Evolutionary conservation across 2,329 filamentous ascomycete species (phyloP), one percentile per base, ranked within the genome.

Genomic region (Pseudogymnoascus sp.): DNA sequence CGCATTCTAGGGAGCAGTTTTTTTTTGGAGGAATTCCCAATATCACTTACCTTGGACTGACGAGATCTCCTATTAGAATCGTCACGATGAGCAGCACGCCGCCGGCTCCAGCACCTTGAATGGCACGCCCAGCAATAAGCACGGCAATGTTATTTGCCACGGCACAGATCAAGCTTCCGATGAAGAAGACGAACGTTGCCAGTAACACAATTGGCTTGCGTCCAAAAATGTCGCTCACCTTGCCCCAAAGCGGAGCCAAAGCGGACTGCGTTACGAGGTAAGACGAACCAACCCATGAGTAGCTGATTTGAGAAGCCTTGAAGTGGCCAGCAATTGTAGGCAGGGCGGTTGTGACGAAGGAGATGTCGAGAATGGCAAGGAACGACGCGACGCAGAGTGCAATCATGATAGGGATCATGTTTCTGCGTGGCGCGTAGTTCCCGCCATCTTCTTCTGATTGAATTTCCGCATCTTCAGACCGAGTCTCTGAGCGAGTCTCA

Each of bases 181-280:
- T 71, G 62, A 88, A 78, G 73, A 88, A 88, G 32, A 85, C 73
- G 18, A 78, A 72, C 62, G 86, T 86, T 20, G 83, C 83, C 4
- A 80, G 66, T 18, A 87, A 73, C 34, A 88, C 73, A 59, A 85
- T 78, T 14, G 80, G 80, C 67, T 87, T 88, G 54, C 85, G 76
- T 2, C 85, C 85, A 74, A 82, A 87, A 62, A 88, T 86, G 66
- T 88, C 85, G 58, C 81, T 83, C 20, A 86, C 72, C 66, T 86
- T 86, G 25, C 83, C 83, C 81, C 68, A 71, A 18, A 65, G 41
- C n/a, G 69, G 65, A 3, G 59, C 64, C 0, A 62, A 72, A 0
- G 78, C 78, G 3, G 78, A 73, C 63, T 75, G 76, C 39, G 75
- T 76, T 18, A 82, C 74, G 1, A 80, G 67, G 65, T 79, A 81